Conservation (phyloP, 331 rosid genomes). For the Saraca asoca region DNA sequence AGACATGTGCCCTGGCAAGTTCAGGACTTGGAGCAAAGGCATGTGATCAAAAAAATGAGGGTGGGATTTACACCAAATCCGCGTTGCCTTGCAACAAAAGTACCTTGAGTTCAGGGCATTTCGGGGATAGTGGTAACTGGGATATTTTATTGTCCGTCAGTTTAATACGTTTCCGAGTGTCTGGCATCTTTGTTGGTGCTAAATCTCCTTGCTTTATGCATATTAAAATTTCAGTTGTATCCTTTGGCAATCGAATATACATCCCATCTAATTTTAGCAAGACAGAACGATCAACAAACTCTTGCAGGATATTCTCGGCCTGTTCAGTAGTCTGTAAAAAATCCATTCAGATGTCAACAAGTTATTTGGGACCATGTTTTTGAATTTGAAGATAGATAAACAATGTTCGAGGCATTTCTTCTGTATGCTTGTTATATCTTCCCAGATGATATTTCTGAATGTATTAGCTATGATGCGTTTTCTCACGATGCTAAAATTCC, state of each 20-base stretch:
- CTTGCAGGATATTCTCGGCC: too few relatives aligned
- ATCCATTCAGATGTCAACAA: too few relatives aligned
- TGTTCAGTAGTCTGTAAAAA: neutral
- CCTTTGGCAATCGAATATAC: neutral
- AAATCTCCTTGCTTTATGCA: neutral
- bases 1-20: too few relatives aligned
- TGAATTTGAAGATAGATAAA: too few relatives aligned
- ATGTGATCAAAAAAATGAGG: neutral
- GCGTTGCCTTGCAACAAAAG: neutral
- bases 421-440: neutral
- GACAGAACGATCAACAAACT: neutral
- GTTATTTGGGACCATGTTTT: too few relatives aligned
- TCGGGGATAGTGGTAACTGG: neutral
- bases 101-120: neutral
- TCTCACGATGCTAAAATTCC: too few relatives aligned
- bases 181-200: neutral
- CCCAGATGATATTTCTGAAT: slow-evolving; percentile 1
- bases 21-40: slow-evolving; percentile 7
- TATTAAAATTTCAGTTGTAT: neutral
- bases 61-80: neutral
- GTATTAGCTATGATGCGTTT: neutral
- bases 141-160: slow-evolving; percentile 5
- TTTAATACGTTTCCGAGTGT: neutral
- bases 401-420: too few relatives aligned
- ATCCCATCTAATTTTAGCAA: neutral